Conservation (phyloP, 768 basidiomycete species). For the Gloeophyllum trabeum region DNA sequence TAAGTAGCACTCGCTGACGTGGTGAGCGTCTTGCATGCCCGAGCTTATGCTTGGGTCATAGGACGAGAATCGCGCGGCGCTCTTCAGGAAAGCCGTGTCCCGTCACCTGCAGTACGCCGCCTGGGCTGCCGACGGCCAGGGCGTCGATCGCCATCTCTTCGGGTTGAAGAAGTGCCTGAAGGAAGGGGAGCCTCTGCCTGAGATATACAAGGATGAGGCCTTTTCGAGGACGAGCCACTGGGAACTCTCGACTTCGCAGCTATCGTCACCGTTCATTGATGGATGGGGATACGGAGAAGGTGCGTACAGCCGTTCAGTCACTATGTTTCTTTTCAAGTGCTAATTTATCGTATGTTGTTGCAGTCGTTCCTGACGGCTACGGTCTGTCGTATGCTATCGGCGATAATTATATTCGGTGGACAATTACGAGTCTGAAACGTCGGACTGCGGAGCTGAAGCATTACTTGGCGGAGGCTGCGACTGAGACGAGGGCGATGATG, state of each 20-base stretch:
- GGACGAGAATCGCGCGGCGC: slow-evolving; percentile 44
- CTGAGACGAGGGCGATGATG: slow-evolving; percentile 29
- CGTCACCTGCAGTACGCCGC: slow-evolving; percentile 80
- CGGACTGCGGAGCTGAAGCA: slow-evolving; percentile 38
- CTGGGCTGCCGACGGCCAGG: slow-evolving; percentile 91
- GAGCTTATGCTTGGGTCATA: slow-evolving; percentile 10
- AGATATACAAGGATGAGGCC: slow-evolving; percentile 63
- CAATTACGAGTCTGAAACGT: slow-evolving; percentile 65
- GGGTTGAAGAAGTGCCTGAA: slow-evolving; percentile 78
- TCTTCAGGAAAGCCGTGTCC: slow-evolving; percentile 69
- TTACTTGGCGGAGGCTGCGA: slow-evolving; percentile 26
- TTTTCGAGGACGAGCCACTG: slow-evolving; percentile 70
- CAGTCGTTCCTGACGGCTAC: slow-evolving; percentile 87
- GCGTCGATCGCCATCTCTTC: slow-evolving; percentile 92
- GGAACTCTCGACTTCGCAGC: slow-evolving; percentile 88
- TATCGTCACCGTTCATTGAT: slow-evolving; percentile 72
- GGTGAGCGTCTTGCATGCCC: neutral
- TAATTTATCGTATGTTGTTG: no score
- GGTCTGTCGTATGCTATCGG: slow-evolving; percentile 88
- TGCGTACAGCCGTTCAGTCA: slow-evolving; percentile 19
- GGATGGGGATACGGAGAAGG: slow-evolving; percentile 98
- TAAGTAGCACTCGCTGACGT: slow-evolving; percentile 17
- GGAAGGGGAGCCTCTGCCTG: slow-evolving; percentile 63
- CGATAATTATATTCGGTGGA: slow-evolving; percentile 79
- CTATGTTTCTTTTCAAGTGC: neutral